Evolutionary conservation across 2,329 filamentous ascomycete species (phyloP), one percentile per base, ranked within the genome.

Genomic region (Rutstroemia sp.): DNA sequence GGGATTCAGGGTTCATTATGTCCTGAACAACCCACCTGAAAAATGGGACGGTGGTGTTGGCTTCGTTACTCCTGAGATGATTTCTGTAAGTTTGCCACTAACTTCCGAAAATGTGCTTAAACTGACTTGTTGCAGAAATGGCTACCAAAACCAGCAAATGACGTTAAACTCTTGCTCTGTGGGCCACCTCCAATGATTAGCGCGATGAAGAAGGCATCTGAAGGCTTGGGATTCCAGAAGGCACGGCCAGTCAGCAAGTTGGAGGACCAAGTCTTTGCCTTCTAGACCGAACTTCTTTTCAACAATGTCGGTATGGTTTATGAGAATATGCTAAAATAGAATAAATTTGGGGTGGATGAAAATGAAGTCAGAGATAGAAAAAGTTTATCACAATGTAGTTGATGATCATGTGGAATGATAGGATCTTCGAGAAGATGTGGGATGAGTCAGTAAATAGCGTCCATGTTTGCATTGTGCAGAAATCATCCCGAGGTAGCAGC

Each of bases 241-340:
- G 89, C 94, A 44, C 84, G 86, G 60, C 90, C 92, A 46, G 92
- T 97, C 67, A 96, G 92, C 84, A 97, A 97, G 83, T 84, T 97
- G 54, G 88, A 92, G 71, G 94, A 99, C 73, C 94, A 97, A 75
- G 89, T 99, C 65, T 99, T 99, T 77, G 91, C 89, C 70, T 99
- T 99, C 76, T 91, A 88, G 54, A 62, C 30, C 19, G 10, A 12
- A 34, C 4, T 12, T 34, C 30, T 34, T 34, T 12, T 34, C 30
- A 5, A 12, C 12, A 4, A 5, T 34, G 30, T 12, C 12, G 30
- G 9, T 12, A 10, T 10, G 8, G 30, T 27, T 12, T 10, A 34
- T 3, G 30, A 4, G 10, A 34, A 34, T 1, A 34, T 12, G 30
- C 30, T 5, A 34, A 12, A 34, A 4, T 34, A 34, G 30, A 34